Base-by-base conservation (phyloP, 192 early-diverging fungal genomes). In the Podila epicladia region DNA sequence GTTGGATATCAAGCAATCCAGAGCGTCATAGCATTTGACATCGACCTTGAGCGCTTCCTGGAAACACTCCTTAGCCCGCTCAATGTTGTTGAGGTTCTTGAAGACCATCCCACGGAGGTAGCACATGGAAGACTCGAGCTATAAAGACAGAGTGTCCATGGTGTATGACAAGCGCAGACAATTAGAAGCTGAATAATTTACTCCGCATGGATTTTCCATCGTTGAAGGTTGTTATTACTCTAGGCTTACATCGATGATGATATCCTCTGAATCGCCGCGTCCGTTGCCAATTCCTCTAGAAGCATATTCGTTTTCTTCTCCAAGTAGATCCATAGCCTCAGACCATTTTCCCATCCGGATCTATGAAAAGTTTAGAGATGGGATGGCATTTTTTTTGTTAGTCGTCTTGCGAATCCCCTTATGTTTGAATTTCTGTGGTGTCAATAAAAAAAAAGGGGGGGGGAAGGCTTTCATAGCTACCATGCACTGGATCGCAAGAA, bases 21-120 rank as follows among this genome's bases (percentile, higher is more conserved):
- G 80, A 6, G 92, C 91, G 87, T 94, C 92, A 63, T 85, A 86
- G 64, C 91, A 93, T 45, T 88, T 86, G 20, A 91, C 84, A 75
- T 95, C 94, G 0, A 89, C 65, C 17, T 57, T 45, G 6, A 95
- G 69, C 31, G 94, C 89, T 64, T 89, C 85, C 53, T 90, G 89
- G 61, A 88, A 92, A 67, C 84, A 84, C 8, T 88, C 83, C 41
- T 89, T 89, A 13, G 92, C 93, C 22, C 75, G 62, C 2, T 79
- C 84, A 48, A 83, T 67, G 65, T 91, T 84, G 26, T 84, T 78
- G 35, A 86, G 62, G 37, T 87, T 70, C 22, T 87, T 80, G 58
- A 75, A 88, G 17, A 88, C 89, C 9, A 84, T 55, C 32, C 93
- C 93, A 38, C 87, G 77, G 8, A 91, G 78, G 68, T 87, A 90